phyloP scores from a whole-genome alignment of 1,284 basidiomycete species.

The Cryptococcus amylolentus region DNA sequence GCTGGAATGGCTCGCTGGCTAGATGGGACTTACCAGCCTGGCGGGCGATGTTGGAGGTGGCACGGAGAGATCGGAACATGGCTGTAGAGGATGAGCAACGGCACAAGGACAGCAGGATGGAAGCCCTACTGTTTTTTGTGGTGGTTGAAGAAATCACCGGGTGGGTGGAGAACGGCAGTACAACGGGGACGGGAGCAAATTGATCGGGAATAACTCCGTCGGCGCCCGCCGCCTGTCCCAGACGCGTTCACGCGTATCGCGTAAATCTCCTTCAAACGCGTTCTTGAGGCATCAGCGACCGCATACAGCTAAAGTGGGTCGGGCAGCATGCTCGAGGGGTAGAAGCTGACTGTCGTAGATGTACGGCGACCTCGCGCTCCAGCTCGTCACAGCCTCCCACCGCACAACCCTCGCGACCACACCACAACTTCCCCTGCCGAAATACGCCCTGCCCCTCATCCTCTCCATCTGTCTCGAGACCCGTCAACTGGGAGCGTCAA shows the following conservation, averaged over 20 bases:
- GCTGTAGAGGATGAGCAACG: not conserved
- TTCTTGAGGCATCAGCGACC: too few relatives aligned
- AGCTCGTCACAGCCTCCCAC: constrained; percentile 80
- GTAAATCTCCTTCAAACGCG: not conserved
- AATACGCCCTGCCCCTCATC: constrained; percentile 87
- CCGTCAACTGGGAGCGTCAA: constrained; percentile 66
- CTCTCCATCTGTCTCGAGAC: constrained; percentile 85
- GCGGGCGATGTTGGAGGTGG: constrained; percentile 27
- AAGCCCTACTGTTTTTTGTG: not conserved
- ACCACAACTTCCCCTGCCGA: constrained; percentile 59
- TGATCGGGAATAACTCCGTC: not conserved
- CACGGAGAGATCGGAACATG: constrained; percentile 26
- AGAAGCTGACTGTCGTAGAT: constrained; percentile 28
- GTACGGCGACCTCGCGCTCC: constrained; percentile 75
- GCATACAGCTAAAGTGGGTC: too few relatives aligned
- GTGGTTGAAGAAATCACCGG: not conserved
- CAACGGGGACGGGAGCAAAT: not conserved
- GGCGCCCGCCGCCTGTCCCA: not conserved
- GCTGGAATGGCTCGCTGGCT: not conserved
- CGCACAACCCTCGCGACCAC: constrained; percentile 76
- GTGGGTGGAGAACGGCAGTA: not conserved
- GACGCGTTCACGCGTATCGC: not conserved
- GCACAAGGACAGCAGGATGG: not conserved
- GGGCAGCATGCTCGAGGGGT: too few relatives aligned
- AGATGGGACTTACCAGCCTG: constrained; percentile 18